Percentiles rank a stretch among this genome's conserved stretches.
phyloP scores from a whole-genome alignment of 768 basidiomycete genomes.

The Lactarius vividus region DNA sequence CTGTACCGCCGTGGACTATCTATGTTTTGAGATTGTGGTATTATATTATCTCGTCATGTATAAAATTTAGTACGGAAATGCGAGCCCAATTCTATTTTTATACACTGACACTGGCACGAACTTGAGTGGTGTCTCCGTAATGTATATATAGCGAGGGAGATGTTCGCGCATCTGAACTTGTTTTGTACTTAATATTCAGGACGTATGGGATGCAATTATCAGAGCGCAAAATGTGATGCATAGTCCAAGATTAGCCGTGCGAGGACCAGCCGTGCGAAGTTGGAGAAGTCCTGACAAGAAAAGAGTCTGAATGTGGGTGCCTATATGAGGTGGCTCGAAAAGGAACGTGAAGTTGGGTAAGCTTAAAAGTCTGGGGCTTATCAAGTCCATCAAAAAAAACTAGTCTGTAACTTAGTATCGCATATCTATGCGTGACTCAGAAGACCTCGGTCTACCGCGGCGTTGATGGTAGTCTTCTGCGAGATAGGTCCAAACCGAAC shows the following conservation, averaged over 20 bases:
- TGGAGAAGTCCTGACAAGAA: not conserved
- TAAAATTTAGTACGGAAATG: not conserved
- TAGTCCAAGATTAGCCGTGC: constrained; percentile 23
- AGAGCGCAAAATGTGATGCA: constrained; percentile 24
- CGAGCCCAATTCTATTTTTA: too few species aligned
- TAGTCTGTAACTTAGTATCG: too few species aligned
- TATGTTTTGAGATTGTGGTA: not conserved
- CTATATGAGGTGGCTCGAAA: not conserved
- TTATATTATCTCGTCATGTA: not conserved
- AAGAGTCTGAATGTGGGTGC: not conserved
- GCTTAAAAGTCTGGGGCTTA: constrained; percentile 19
- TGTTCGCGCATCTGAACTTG: not conserved
- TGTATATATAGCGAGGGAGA: too few species aligned
- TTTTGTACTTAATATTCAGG: constrained; percentile 9
- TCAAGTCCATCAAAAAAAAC: constrained; percentile 15
- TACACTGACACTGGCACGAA: too few species aligned
- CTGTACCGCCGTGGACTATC: not conserved
- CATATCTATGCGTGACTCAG: constrained; percentile 37
- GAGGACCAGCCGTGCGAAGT: not conserved
- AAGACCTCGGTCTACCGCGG: constrained; percentile 69
- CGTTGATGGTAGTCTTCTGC: constrained; percentile 72
- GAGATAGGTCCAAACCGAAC: constrained; percentile 76
- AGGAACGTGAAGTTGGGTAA: not conserved
- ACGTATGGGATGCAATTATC: constrained; percentile 21
- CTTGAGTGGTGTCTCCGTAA: too few species aligned